Conservation (phyloP, 2,329 filamentous ascomycete genomes). For the Ilyonectria robusta region DNA sequence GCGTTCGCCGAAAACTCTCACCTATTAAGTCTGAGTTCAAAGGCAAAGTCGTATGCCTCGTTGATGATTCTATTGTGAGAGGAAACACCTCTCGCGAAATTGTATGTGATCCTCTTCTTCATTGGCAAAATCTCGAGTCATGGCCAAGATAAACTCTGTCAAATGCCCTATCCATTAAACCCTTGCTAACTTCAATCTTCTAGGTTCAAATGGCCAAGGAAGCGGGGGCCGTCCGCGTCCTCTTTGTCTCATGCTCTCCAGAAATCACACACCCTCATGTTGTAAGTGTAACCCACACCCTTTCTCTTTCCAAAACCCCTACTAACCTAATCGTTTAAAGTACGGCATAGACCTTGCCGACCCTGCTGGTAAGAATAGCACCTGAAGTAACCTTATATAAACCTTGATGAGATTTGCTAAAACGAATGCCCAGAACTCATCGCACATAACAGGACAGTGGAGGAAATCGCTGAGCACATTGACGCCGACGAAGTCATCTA, state of each 20-base stretch:
- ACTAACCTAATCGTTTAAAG: slow-evolving; percentile 38
- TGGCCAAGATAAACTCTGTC: too few relatives aligned
- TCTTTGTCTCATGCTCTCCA: slow-evolving; percentile 87
- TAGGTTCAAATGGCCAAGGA: slow-evolving; percentile 81
- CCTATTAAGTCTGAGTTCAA: slow-evolving; percentile 89
- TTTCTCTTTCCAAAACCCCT: background rate
- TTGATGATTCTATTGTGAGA: slow-evolving; percentile 92
- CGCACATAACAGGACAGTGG: slow-evolving; percentile 56
- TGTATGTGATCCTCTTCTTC: slow-evolving; percentile 63
- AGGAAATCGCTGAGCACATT: slow-evolving; percentile 60
- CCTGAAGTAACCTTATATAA: slow-evolving; percentile 1
- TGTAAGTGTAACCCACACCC: slow-evolving; percentile 65
- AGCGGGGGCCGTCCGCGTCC: slow-evolving; percentile 84
- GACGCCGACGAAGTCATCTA: slow-evolving; percentile 69
- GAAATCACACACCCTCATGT: slow-evolving; percentile 90
- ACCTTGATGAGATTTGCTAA: background rate
- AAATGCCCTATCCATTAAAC: background rate
- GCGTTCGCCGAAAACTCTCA: slow-evolving; percentile 90
- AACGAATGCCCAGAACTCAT: slow-evolving; percentile 53
- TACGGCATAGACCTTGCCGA: slow-evolving; percentile 65
- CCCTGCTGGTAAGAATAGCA: slow-evolving; percentile 48
- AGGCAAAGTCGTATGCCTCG: slow-evolving; percentile 83
- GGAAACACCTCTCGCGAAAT: slow-evolving; percentile 78
- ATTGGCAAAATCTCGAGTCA: too few relatives aligned
- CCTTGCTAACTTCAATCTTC: background rate